phyloP scores from a whole-genome alignment of 192 early-diverging fungal species.

The Backusella luteola region DNA sequence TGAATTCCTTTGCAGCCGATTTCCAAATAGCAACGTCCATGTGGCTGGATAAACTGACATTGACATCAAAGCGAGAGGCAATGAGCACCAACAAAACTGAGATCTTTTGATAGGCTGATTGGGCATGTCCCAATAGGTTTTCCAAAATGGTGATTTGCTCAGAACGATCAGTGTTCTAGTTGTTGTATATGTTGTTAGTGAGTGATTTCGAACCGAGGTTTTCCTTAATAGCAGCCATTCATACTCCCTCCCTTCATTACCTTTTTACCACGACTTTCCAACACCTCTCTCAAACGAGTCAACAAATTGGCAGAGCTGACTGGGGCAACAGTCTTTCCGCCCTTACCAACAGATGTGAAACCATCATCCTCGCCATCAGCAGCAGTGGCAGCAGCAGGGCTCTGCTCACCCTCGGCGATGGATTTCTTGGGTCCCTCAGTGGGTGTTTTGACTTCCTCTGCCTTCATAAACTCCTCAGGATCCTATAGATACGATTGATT shows the following conservation, averaged over 20 bases:
- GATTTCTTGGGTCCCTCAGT: neutral
- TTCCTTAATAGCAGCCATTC: neutral
- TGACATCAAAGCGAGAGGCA: slow-evolving; percentile 86
- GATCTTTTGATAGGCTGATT: slow-evolving; percentile 75
- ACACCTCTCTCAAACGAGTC: slow-evolving; percentile 76
- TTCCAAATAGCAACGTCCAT: slow-evolving; percentile 85
- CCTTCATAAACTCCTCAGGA: slow-evolving; percentile 32
- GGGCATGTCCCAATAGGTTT: slow-evolving; percentile 57
- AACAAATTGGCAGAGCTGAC: slow-evolving; percentile 72
- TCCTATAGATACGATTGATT: slow-evolving; percentile 30
- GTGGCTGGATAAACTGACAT: slow-evolving; percentile 59
- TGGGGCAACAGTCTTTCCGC: slow-evolving; percentile 59
- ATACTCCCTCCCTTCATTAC: slow-evolving; percentile 27
- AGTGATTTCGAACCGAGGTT: neutral
- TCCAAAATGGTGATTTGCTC: slow-evolving; percentile 72
- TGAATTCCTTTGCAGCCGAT: slow-evolving; percentile 67
- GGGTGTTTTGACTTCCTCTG: slow-evolving; percentile 14
- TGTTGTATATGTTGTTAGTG: neutral
- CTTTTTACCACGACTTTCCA: slow-evolving; percentile 91
- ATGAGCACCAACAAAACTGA: slow-evolving; percentile 85
- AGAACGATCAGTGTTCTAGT: slow-evolving; percentile 82
- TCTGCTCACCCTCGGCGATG: slow-evolving; percentile 17
- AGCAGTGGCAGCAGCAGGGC: neutral
- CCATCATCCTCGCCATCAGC: slow-evolving; percentile 43
- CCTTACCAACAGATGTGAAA: slow-evolving; percentile 69